Evolutionary conservation across 306 rosid species (phyloP), one percentile per base, ranked within the genome.

Genomic region (Senna siamea): DNA sequence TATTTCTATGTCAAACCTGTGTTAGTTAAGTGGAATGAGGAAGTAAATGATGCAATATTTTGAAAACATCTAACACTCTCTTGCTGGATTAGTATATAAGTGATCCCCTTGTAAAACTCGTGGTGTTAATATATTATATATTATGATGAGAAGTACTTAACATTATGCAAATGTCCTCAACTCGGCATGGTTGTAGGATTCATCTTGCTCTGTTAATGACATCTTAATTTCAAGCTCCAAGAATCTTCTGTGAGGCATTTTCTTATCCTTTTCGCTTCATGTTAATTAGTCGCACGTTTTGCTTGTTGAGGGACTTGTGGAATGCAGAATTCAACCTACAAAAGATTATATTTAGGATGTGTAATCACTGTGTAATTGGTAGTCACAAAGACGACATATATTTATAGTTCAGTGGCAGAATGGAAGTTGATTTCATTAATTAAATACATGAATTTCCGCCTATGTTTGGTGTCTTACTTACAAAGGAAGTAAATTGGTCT

Each of bases 331-430:
- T 76, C 48, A 56, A 34, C 35, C 10, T 19, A 57, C 59, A 55
- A 7, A 55, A 56, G 14, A 37, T 67, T 68, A 9, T 28, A 32
- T 59, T 60, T 4, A 12, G 34, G 47, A 52, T 37, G 40, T 17
- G 19, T 35, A 37, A 22, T 46, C 20, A 10, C 57, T 46, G 9
- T 15, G 20, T 26, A 71, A 15, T 65, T 13, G 18, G n/a, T 43
- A 23, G 6, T 65, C 69, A 11, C 48, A 47, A n/a, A 26, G 65
- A 23, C 18, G 41, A 10, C 52, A 22, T 52, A 17, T 6, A 9
- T 47, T n/a, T 6, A 28, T 62, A 52, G 57, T 12, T 71, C 35
- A 5, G 30, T 79, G 60, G 78, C n/a, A 23, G 55, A 44, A 35
- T 58, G 53, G 47, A 10, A 22, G 75, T 17, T 9, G 65, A 38